Evolutionary conservation across 306 rosid genomes (phyloP).

Genomic region (Ammopiptanthus mongolicus): DNA sequence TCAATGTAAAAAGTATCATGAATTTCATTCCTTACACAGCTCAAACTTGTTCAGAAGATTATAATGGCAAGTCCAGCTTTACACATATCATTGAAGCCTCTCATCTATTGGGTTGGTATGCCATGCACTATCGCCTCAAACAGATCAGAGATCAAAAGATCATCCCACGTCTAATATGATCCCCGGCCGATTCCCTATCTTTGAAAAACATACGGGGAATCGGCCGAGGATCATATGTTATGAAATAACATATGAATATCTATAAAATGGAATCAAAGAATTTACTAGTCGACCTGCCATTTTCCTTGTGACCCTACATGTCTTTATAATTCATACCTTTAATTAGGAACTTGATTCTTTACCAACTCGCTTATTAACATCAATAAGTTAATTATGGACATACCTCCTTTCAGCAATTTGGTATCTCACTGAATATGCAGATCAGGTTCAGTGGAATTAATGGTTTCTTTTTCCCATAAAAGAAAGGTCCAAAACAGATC

Average conservation of each 20-base stretch:
- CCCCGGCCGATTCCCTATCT: too few species aligned
- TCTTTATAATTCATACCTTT: background rate
- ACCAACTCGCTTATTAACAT: background rate
- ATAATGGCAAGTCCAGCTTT: conserved; percentile 37
- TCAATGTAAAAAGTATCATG: too few species aligned
- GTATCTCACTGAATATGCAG: background rate
- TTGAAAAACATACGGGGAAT: conserved; percentile 51
- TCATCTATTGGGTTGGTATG: conserved; percentile 55
- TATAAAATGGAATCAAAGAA: background rate
- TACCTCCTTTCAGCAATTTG: background rate
- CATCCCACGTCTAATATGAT: conserved; percentile 57
- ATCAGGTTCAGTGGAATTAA: background rate
- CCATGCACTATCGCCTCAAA: conserved; percentile 46
- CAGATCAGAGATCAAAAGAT: conserved; percentile 54
- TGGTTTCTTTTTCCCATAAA: background rate
- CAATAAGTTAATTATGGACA: background rate
- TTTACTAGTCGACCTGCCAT: background rate
- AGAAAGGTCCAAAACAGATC: too few species aligned
- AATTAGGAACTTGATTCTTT: background rate
- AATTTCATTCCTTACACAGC: background rate
- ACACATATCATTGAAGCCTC: conserved; percentile 45
- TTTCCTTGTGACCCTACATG: background rate
- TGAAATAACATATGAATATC: background rate
- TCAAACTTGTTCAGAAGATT: conserved; percentile 32
- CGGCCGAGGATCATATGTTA: background rate